A percentile compares a stretch with the other conserved stretches of the same genome.
Evolutionary conservation across 495 filamentous ascomycete genomes (phyloP).

Genomic region (Aspergillus saccharolyticus): DNA sequence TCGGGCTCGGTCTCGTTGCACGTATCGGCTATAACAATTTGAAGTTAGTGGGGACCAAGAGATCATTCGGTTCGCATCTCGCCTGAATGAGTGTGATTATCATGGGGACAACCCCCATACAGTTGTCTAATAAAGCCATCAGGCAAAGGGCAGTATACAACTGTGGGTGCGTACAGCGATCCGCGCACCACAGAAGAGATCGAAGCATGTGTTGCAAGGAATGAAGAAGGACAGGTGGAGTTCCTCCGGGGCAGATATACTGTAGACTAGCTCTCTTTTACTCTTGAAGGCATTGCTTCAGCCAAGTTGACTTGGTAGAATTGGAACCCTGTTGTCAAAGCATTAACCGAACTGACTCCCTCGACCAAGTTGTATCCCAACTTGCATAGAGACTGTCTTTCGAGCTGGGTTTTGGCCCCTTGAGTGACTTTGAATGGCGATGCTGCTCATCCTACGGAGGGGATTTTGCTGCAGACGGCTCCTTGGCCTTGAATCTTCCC

Average conservation of each 20-base stretch:
- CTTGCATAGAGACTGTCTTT: conserved; percentile 32
- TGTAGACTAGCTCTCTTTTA: neutral
- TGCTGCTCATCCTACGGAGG: conserved; percentile 49
- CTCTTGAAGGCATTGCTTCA: conserved; percentile 5
- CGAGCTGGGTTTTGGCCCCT: conserved; percentile 38
- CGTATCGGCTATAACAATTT: neutral
- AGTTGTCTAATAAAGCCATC: conserved; percentile 6
- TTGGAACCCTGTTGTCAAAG: conserved; percentile 42
- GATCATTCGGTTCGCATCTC: conserved; percentile 44
- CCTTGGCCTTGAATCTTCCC: conserved; percentile 49
- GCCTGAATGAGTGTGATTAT: conserved; percentile 27
- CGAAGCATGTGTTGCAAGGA: conserved; percentile 37
- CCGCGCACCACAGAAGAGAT: conserved; percentile 31
- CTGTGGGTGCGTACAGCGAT: conserved; percentile 43
- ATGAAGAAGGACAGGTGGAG: conserved; percentile 34
- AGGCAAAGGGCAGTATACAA: conserved; percentile 39
- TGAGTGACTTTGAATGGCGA: conserved; percentile 42
- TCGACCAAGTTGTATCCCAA: conserved; percentile 43
- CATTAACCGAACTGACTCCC: conserved; percentile 38
- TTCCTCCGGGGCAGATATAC: conserved; percentile 35
- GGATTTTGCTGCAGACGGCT: conserved; percentile 46
- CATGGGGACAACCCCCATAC: neutral
- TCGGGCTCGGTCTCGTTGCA: neutral
- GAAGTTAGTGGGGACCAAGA: conserved; percentile 36
- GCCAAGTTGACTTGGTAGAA: too few relatives aligned